Evolutionary conservation across 1,284 basidiomycete genomes (phyloP).

Genomic region (Cryptococcus amylolentus): DNA sequence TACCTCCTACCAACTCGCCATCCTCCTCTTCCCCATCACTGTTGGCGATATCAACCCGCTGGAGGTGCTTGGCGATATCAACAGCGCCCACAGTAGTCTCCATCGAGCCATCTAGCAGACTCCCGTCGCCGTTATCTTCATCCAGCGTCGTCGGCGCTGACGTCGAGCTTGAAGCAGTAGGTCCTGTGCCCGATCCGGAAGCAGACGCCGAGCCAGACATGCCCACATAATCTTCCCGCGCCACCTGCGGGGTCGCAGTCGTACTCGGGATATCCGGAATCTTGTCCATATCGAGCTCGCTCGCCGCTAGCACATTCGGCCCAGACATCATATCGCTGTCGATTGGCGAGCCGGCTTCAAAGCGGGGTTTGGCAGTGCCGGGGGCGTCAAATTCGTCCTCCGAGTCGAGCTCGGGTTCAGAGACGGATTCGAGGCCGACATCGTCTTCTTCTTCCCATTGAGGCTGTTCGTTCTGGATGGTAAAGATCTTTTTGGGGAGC

Average conservation of each 20-base stretch:
- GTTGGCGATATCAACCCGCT: neutral
- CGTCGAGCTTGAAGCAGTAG: neutral
- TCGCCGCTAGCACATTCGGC: no score
- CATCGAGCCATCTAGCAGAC: neutral
- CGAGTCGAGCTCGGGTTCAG: constrained; percentile 56
- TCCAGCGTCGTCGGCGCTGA: neutral
- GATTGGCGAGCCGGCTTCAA: no score
- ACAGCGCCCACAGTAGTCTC: constrained; percentile 14
- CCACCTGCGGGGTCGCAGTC: neutral
- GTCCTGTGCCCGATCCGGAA: neutral
- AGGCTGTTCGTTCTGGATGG: constrained; percentile 78
- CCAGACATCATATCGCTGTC: no score
- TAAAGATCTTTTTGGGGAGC: constrained; percentile 72
- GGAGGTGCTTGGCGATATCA: constrained; percentile 3
- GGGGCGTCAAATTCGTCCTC: neutral
- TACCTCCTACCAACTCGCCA: constrained; percentile 10
- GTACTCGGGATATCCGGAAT: neutral
- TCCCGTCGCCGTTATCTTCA: constrained; percentile 3
- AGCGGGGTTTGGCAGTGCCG: neutral
- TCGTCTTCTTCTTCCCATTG: constrained; percentile 70
- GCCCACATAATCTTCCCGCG: neutral
- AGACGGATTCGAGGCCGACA: constrained; percentile 73
- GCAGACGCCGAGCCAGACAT: neutral
- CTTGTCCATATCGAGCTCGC: no score
- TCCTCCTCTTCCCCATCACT: constrained; percentile 4